These are phyloP conservation scores for Xylariales sp. DNA, from an alignment of 2,329 filamentous ascomycete genomes.

Conservation along the genomic window DNA sequence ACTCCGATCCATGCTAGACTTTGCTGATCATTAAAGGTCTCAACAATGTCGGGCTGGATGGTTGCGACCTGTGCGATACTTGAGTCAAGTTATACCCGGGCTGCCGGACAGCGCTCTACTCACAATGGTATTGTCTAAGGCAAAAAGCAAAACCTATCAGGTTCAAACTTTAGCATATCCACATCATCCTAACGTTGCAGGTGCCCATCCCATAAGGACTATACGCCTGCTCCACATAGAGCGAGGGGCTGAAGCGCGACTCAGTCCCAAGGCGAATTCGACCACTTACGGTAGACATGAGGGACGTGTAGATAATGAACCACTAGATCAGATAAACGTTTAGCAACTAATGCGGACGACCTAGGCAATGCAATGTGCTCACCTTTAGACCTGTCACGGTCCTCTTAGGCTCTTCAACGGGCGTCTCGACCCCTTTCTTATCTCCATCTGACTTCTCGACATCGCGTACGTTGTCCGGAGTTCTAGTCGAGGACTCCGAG, in stretches of 20 bases:
- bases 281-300: conserved; percentile 4
- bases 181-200: not conserved
- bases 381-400: conserved; percentile 3
- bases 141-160: conserved; percentile 2
- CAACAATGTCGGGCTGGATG: conserved; percentile 37
- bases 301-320: conserved; percentile 6
- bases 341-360: not conserved
- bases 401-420: conserved; percentile 2
- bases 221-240: not conserved
- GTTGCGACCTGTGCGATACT: conserved; percentile 30
- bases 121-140: conserved; percentile 3
- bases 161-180: not conserved
- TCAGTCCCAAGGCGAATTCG: conserved; percentile 1
- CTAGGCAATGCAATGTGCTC: not conserved
- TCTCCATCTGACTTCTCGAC: not conserved
- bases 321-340: conserved; percentile 1
- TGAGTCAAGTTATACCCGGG: conserved; percentile 1
- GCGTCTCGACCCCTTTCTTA: not conserved
- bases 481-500: not conserved
- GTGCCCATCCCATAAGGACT: not conserved
- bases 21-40: conserved; percentile 30
- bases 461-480: not conserved
- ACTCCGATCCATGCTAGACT: conserved; percentile 37
- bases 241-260: not conserved
- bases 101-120: not conserved